Conservation (phyloP, 345 rosid species). For the Orychophragmus violaceus region DNA sequence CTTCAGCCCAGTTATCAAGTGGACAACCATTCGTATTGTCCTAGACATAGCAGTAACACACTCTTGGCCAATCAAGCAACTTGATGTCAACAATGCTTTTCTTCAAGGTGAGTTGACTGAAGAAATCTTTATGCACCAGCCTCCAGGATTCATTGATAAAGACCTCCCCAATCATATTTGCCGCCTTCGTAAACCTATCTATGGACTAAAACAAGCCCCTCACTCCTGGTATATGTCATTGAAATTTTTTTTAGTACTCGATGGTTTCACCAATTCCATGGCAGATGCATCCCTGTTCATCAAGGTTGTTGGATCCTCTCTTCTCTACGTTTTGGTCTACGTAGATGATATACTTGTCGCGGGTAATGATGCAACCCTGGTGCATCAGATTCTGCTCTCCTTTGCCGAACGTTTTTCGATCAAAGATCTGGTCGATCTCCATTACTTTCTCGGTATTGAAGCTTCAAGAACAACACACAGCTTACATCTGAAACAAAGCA, state of each 20-base stretch:
- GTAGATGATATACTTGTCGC: no score
- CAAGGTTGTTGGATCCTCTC: not conserved
- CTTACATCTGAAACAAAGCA: not conserved
- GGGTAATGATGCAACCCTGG: no score
- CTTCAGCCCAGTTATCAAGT: not conserved
- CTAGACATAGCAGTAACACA: not conserved
- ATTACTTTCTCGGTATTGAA: not conserved
- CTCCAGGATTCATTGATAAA: no score
- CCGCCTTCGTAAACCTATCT: not conserved
- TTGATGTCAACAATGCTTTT: no score
- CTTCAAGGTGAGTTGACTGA: no score
- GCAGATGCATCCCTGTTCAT: not conserved
- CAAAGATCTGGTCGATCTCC: not conserved
- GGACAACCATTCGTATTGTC: not conserved
- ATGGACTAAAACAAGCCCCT: not conserved
- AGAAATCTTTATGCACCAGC: no score
- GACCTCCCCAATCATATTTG: no score
- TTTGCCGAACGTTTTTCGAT: not conserved
- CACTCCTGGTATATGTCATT: not conserved
- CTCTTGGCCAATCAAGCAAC: no score
- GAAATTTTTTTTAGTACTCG: not conserved
- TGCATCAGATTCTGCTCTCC: not conserved
- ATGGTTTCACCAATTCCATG: not conserved
- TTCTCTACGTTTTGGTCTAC: not conserved
- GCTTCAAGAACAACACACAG: accelerated